These are phyloP conservation scores for Melaleuca alternifolia DNA, from an alignment of 345 rosid genomes.

Conservation along the genomic window DNA sequence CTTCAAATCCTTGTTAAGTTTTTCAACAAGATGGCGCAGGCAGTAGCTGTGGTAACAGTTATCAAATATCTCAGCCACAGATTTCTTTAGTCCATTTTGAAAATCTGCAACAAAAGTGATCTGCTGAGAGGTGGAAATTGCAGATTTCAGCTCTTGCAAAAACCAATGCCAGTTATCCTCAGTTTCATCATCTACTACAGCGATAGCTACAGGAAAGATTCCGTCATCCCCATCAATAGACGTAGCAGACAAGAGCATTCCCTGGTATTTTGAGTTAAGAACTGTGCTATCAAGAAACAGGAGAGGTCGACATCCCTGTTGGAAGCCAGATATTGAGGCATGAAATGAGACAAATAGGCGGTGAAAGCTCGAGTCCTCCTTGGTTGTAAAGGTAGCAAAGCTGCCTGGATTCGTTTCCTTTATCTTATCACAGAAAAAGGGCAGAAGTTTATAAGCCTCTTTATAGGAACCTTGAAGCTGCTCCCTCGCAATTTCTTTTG, in stretches of 20 bases:
- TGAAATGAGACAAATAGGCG: slow-evolving; percentile 78
- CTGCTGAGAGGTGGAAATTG: slow-evolving; percentile 34
- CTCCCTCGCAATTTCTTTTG: slow-evolving; percentile 85
- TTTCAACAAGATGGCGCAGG: slow-evolving; percentile 71
- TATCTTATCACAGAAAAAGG: slow-evolving; percentile 76
- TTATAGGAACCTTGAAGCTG: slow-evolving; percentile 92
- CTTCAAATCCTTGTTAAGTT: slow-evolving; percentile 57
- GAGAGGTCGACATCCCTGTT: slow-evolving; percentile 85
- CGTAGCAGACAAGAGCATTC: slow-evolving; percentile 58
- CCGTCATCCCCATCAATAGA: slow-evolving; percentile 80
- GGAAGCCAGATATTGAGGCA: slow-evolving; percentile 73
- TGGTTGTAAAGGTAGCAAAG: slow-evolving; percentile 57
- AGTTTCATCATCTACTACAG: slow-evolving; percentile 69
- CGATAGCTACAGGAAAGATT: slow-evolving; percentile 74
- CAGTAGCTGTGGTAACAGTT: slow-evolving; percentile 76
- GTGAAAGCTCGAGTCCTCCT: slow-evolving; percentile 88
- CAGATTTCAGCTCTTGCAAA: slow-evolving; percentile 56
- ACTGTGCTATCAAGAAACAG: slow-evolving; percentile 66
- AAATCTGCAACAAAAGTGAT: slow-evolving; percentile 81
- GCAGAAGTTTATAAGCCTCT: slow-evolving; percentile 76
- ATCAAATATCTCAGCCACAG: slow-evolving; percentile 56
- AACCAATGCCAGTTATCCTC: slow-evolving; percentile 94
- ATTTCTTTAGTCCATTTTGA: slow-evolving; percentile 59
- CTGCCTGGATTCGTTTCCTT: slow-evolving; percentile 95
- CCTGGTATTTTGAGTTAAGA: slow-evolving; percentile 78